Evolutionary conservation across 1,139 yeast species (phyloP).

Genomic region (Kurtzmaniella quercitrusa): DNA sequence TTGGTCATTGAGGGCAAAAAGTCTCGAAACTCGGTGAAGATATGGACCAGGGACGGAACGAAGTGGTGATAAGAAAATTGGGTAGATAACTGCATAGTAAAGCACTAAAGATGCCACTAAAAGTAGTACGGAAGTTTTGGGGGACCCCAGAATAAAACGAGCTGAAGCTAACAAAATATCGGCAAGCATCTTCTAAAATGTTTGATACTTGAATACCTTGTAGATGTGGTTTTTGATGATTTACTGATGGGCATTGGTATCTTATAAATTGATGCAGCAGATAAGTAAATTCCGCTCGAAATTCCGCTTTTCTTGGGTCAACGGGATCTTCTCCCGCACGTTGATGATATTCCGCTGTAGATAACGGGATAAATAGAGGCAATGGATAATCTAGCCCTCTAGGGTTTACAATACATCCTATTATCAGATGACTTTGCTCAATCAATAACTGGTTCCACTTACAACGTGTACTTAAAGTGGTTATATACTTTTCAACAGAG

Average conservation of each 20-base stretch:
- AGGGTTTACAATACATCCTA: too few relatives aligned
- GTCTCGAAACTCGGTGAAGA: constrained; percentile 39
- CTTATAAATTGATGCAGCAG: not conserved
- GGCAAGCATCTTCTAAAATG: constrained; percentile 4
- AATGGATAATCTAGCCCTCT: too few relatives aligned
- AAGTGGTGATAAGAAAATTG: constrained; percentile 48
- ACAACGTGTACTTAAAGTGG: too few relatives aligned
- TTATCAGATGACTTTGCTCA: too few relatives aligned
- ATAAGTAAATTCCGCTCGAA: not conserved
- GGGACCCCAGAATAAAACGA: constrained; percentile 1
- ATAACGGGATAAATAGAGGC: too few relatives aligned
- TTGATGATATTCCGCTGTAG: not conserved
- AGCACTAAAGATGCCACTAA: not conserved
- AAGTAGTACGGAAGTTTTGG: not conserved
- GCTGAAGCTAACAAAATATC: constrained; percentile 1
- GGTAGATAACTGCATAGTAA: constrained; percentile 36
- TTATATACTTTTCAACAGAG: too few relatives aligned
- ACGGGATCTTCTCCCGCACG: not conserved
- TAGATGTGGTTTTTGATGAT: too few relatives aligned
- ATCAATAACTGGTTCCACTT: too few relatives aligned
- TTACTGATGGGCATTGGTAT: too few relatives aligned
- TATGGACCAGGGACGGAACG: constrained; percentile 60
- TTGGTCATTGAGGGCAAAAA: constrained; percentile 49
- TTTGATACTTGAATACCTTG: too few relatives aligned
- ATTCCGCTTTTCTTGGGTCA: not conserved